Evolutionary conservation across 2,329 filamentous ascomycete species (phyloP), one percentile per base, ranked within the genome.

Genomic region (Teratosphaeria destructans): DNA sequence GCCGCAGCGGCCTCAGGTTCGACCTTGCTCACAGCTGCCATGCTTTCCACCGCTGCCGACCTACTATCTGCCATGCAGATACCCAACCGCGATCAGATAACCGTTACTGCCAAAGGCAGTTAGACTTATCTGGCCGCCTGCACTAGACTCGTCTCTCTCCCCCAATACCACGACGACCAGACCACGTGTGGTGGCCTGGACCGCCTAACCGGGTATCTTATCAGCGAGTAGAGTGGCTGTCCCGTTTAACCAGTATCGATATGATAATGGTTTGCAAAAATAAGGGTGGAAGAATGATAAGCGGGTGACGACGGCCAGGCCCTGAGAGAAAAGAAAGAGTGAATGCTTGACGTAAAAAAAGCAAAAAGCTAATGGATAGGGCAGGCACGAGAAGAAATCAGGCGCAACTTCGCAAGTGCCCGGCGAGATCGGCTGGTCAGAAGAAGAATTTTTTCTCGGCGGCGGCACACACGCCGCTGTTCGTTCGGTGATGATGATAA

Each of bases 21-120:
- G 61, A 72, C 68, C 71, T 79, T 79, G 70, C 73, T 74, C 71
- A 76, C 71, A 66, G 74, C 71, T 61, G 73, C 73, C 74, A 78
- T 76, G 69, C 75, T 74, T 65, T 60, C 63, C 55, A 64, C 67
- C 68, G 69, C 69, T 60, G 61, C 59, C 23, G 26, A n/a, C 58
- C 57, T 67, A 73, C 73, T 78, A 75, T 79, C 77, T 71, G 73
- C 74, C 78, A 80, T 80, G 76, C 77, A 74, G 73, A 73, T 74
- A 76, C 76, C 76, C 75, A 66, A 47, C 43, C n/a, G 43, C 43
- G n/a, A 49, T 23, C 43, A 49, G 43, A 49, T 49, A 49, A 49
- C 19, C 3, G 16, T 49, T 19, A 23, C 43, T 49, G 43, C 62
- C 66, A 54, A 68, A 67, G 65, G 60, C 64, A 67, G 68, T 66